Evolutionary conservation across 2,329 filamentous ascomycete genomes (phyloP).

Genomic region (Colletotrichum cereale): DNA sequence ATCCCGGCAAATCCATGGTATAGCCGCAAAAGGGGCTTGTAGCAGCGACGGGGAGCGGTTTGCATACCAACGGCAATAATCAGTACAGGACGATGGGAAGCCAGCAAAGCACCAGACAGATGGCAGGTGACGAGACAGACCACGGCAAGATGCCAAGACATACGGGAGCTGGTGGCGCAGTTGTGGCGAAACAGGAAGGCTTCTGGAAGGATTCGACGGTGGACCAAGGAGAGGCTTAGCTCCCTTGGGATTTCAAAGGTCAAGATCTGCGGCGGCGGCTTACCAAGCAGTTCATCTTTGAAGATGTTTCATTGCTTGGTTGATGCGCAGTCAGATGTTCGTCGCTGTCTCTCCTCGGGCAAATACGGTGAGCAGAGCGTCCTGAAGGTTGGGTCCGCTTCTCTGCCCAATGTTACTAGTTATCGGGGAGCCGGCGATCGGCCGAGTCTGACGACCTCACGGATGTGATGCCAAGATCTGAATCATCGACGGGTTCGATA

Average conservation of each 20-base stretch:
- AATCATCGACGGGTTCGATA: not conserved
- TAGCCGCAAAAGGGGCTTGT: not conserved
- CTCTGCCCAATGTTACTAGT: not conserved
- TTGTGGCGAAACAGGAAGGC: constrained; percentile 36
- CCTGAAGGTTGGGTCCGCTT: not conserved
- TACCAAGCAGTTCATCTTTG: too few relatives aligned
- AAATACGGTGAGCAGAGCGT: too few relatives aligned
- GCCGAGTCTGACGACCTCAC: not conserved
- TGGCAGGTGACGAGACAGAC: constrained; percentile 6
- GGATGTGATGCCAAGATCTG: constrained; percentile 20
- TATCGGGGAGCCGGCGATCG: constrained; percentile 1
- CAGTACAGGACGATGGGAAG: not conserved
- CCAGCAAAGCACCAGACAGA: not conserved
- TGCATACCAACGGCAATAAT: not conserved
- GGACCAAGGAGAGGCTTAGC: not conserved
- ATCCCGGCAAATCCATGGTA: not conserved
- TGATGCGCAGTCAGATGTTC: too few relatives aligned
- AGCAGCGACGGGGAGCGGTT: not conserved
- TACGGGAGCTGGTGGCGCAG: constrained; percentile 9
- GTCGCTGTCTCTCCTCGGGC: too few relatives aligned
- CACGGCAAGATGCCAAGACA: not conserved
- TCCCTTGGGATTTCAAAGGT: not conserved
- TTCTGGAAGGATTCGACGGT: constrained; percentile 35
- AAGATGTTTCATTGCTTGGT: not conserved
- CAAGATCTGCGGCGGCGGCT: not conserved